Base-by-base conservation (phyloP, 805 yeast species). In the Suhomyces emberorum region DNA sequence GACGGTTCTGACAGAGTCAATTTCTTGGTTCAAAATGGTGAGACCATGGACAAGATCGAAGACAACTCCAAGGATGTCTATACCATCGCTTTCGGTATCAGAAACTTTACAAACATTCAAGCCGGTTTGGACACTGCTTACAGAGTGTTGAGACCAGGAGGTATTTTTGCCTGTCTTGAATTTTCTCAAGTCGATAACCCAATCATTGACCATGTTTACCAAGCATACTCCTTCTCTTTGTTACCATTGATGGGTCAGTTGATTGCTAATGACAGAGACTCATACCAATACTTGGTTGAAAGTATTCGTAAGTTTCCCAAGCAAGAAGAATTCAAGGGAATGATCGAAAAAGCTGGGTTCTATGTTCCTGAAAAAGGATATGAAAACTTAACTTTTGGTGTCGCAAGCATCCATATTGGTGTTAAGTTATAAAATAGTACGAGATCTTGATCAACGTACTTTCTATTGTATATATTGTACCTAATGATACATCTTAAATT, bases 341-440 rank as follows among this genome's bases (percentile, higher is more conserved):
- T 93, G 98, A 88, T 93, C 53, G 79, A 88, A 57, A 82, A 86
- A 53, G 98, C 98, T 6, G 98, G 98, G 1, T 93, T 93, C 60
- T 82, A 83, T 46, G 83, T 86, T 38, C 74, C 74, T 18, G 95
- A 95, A 50, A 77, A 76, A 35, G 98, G 98, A 37, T 93, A 89
- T 59, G 98, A 93, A 67, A 85, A 85, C 61, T 73, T 93, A 54
- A 86, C 97, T 9, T 86, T 87, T 61, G 98, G 98, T 42, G 83
- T 88, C 38, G 95, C 98, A 37, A 91, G 96, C 35, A 88, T 93
- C 47, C 98, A 93, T 57, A 79, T 88, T 60, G 98, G 98, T 51
- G 86, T 93, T 37, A 93, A 93, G 65, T 71, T 87, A 46, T 88
- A 67, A 29, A 11, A 10, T 20, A 24, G 12, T 20, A 20, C 22